These are phyloP conservation scores for Saturnispora zaruensis DNA, from an alignment of 805 yeast genomes.

Conservation along the genomic window DNA sequence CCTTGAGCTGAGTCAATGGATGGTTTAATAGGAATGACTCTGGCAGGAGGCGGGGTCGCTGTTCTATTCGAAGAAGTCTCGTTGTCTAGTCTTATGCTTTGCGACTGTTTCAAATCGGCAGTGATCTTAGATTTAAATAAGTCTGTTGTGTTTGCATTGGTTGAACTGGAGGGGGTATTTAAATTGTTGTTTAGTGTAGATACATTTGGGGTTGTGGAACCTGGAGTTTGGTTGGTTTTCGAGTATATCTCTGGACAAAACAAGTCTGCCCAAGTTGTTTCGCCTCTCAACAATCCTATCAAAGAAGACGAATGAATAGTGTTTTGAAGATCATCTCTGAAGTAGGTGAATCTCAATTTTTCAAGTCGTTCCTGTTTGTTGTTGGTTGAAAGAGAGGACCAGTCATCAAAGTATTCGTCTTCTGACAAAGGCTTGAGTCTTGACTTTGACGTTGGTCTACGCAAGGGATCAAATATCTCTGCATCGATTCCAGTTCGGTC, in stretches of 20 bases:
- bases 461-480: background rate
- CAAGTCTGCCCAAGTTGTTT: slow-evolving; percentile 47
- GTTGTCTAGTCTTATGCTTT: background rate
- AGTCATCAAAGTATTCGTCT: slow-evolving; percentile 9
- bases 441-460: background rate
- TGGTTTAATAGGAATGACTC: background rate
- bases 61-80: background rate
- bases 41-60: background rate
- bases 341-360: slow-evolving; percentile 78
- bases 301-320: slow-evolving; percentile 86
- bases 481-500: background rate
- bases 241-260: slow-evolving; percentile 41
- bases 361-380: slow-evolving; percentile 26
- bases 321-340: slow-evolving; percentile 81
- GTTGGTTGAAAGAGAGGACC: slow-evolving; percentile 10
- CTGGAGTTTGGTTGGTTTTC: background rate
- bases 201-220: background rate
- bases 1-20: background rate
- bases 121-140: background rate
- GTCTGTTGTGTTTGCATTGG: background rate
- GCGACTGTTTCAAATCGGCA: background rate
- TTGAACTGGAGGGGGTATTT: background rate
- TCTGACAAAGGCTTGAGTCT: slow-evolving; percentile 4
- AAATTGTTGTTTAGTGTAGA: background rate
- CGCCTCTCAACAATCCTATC: slow-evolving; percentile 61